Evolutionary conservation across 2,329 filamentous ascomycete species (phyloP).

Genomic region (Colletotrichum sp.): DNA sequence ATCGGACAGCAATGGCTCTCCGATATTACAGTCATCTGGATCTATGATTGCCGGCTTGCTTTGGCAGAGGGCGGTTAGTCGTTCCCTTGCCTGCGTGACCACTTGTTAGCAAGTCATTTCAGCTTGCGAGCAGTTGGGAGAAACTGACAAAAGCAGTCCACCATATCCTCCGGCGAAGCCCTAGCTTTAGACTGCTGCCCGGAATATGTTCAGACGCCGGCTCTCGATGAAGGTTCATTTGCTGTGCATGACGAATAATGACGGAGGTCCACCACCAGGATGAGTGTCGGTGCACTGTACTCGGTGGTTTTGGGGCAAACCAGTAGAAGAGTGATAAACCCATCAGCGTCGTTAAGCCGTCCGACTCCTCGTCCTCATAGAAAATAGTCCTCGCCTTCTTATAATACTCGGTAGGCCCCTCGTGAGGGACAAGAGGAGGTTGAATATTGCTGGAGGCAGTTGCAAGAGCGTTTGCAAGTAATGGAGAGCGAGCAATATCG

Average conservation of each 20-base stretch:
- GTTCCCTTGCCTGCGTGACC: constrained; percentile 33
- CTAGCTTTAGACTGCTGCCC: constrained; percentile 16
- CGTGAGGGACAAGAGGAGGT: constrained; percentile 43
- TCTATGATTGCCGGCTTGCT: constrained; percentile 47
- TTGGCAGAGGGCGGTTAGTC: constrained; percentile 45
- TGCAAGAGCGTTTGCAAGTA: constrained; percentile 42
- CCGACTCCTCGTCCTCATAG: constrained; percentile 43
- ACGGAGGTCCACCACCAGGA: constrained; percentile 52
- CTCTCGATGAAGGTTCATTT: constrained; percentile 48
- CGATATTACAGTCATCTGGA: constrained; percentile 43
- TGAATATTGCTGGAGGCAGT: constrained; percentile 44
- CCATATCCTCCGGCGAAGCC: constrained; percentile 43
- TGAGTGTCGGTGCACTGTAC: constrained; percentile 40
- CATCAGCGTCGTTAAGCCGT: constrained; percentile 38
- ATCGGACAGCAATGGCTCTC: constrained; percentile 39
- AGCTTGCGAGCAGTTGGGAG: background rate
- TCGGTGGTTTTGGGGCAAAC: constrained; percentile 45
- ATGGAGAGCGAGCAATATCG: constrained; percentile 35
- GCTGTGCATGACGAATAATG: constrained; percentile 46
- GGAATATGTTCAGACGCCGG: constrained; percentile 21
- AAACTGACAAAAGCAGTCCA: constrained; percentile 40
- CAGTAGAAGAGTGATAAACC: constrained; percentile 47
- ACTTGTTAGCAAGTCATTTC: background rate
- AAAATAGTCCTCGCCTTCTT: constrained; percentile 42
- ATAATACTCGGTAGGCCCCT: constrained; percentile 42